Base-by-base conservation (phyloP, 2,329 filamentous ascomycete genomes). In the Paracorniculantispora psalliotae region DNA sequence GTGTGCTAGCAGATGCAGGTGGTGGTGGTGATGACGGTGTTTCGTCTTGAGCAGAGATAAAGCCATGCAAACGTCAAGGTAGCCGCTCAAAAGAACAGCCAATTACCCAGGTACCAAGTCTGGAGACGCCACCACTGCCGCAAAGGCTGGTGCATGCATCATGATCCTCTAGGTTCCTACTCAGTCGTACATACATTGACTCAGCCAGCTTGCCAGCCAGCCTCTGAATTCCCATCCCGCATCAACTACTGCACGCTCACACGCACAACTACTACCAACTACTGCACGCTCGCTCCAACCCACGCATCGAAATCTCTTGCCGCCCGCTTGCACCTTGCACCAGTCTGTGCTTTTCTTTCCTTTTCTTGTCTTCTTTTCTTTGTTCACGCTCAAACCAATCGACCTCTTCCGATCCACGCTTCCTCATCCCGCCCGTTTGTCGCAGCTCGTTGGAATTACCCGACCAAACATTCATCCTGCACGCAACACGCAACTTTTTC, bases 1-100 rank as follows among this genome's bases (percentile, higher is more conserved):
- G 35, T 26, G 21, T 47, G 52, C 13, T 47, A 10, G 43, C 43
- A 53, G 50, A 35, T 55, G 41, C 52, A 55, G 52, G 52, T 37
- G 52, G 39, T 35, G 37, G 49, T 41, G 23, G 4, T 26, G n/a
- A n/a, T n/a, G 10, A 19, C 3, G 7, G n/a, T 44, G 41, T 44
- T 44, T 44, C 41, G n/a, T 17, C 15, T 23, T 44, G 15, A 37
- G 12, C 33, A 37, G n/a, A 37, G 33, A 37, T 37, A 15, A 37
- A 12, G 4, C 33, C 17, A 37, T 37, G 3, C 33, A 37, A 15
- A 5, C 17, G 33, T 9, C 12, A 37, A 15, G 17, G 39, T 5
- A n/a, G n/a, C n/a, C n/a, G n/a, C n/a, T n/a, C n/a, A n/a, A n/a
- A n/a, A n/a, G n/a, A n/a, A n/a, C n/a, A n/a, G n/a, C n/a, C n/a